Conservation (phyloP, 1,139 yeast genomes). For the Sugiyamaella castrensis region DNA sequence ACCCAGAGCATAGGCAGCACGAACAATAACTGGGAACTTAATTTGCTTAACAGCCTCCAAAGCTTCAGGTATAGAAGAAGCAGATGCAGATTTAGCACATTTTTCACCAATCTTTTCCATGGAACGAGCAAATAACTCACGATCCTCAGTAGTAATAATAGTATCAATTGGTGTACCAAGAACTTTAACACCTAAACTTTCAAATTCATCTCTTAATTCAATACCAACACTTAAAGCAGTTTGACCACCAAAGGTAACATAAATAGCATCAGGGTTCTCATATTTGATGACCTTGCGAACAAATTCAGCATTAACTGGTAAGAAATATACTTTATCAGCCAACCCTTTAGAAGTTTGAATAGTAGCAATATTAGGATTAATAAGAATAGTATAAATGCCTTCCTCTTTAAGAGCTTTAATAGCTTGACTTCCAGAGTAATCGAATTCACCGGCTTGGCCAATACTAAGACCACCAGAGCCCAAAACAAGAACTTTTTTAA, state of each 20-base stretch:
- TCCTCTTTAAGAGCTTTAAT: conserved; percentile 88
- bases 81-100: conserved; percentile 91
- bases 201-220: conserved; percentile 91
- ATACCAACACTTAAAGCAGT: conserved; percentile 97
- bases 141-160: conserved; percentile 93
- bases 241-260: conserved; percentile 98
- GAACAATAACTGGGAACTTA: conserved; percentile 93
- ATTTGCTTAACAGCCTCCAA: conserved; percentile 77
- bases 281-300: conserved; percentile 92
- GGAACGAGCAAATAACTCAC: conserved; percentile 91
- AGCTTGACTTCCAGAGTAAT: conserved; percentile 91
- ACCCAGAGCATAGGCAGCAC: conserved; percentile 97
- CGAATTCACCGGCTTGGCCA: conserved; percentile 99
- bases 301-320: conserved; percentile 95
- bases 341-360: conserved; percentile 97
- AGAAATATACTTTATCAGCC: conserved; percentile 95
- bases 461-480: conserved; percentile 99
- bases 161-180: conserved; percentile 97
- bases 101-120: conserved; percentile 94
- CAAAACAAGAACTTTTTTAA: conserved; percentile 89
- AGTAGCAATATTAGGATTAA: conserved; percentile 97
- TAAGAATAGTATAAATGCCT: conserved; percentile 90
- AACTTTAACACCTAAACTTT: conserved; percentile 84
- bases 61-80: conserved; percentile 75
- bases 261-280: conserved; percentile 96